Evolutionary conservation across 2,329 filamentous ascomycete genomes (phyloP), one percentile per base, ranked within the genome.

Genomic region (Fusarium scirpi): DNA sequence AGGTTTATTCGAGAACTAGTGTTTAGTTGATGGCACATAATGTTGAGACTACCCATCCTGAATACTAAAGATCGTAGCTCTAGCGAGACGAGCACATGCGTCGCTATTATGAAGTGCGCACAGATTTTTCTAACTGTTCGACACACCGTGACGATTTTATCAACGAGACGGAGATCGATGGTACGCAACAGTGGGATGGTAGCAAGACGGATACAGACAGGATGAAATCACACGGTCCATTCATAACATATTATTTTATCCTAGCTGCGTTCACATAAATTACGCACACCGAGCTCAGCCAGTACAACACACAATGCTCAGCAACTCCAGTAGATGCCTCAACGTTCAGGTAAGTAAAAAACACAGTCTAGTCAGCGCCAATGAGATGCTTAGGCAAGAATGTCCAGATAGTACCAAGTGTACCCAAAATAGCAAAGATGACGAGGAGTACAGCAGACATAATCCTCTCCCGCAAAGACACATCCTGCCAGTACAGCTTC

Each of bases 401-500:
- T 7, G 94, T 94, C 88, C 93, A 97, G 4, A 93, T 86, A 0
- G 95, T 98, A 47, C 94, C 94, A 7, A 95, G 79, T 20, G 90
- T 73, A 15, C 93, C 95, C 77, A 98, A 81, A 22, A 90, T 76
- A 2, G 87, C 85, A 59, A 92, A 96, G 15, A 92, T 76, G 8
- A 89, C 78, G 76, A 98, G 90, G 72, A 97, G 80, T 18, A 83
- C 77, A 85, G 89, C 94, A 74, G 91, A 90, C 46, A 92, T 71
- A 7, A 88, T 78, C 74, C 88, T 90, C 80, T 97, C 93, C 24
- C 78, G 77, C 2, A 79, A 71, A 2, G 85, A 82, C 47, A 98
- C 88, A 65, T 95, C 90, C 52, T 89, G 86, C 48, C 90, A 89
- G 78, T 97, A 98, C 2, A 98, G 89, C 81, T 94, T 97, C 60